Evolutionary conservation across 495 filamentous ascomycete genomes (phyloP), one percentile per base, ranked within the genome.

Genomic region (Copromyces sp.): DNA sequence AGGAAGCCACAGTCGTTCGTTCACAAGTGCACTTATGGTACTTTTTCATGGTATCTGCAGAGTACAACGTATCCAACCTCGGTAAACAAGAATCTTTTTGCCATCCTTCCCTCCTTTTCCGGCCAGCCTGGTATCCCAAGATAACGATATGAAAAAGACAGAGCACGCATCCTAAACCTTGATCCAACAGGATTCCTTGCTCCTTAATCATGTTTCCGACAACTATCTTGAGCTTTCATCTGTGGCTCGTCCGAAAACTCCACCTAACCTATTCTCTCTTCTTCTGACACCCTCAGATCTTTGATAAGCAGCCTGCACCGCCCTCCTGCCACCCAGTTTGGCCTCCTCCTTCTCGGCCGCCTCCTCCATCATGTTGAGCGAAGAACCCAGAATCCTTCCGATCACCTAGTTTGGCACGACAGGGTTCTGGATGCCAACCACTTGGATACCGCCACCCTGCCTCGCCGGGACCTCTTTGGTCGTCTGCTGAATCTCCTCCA

Each of bases 401-500:
- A 77, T 61, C 53, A 17, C 45, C 76, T 78, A 78, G 53, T 71
- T 72, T 37, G 75, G 71, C 68, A 76, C 71, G 20, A 73, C 29
- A 32, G 20, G 70, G 69, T 69, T 76, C 72, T 79, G 77, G 38
- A 37, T 47, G 37, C 82, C 80, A 71, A 74, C 73, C 40, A 78
- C 77, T 9, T 77, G 24, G 32, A 81, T 74, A 2, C 81, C 82
- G 4, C 77, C 80, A 8, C 72, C 70, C 42, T 37, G 53, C 14
- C 29, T 65, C 53, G 53, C 53, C 2, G 53, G 53, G 7, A 65
- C 53, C 6, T 65, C 29, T 24, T 65, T 73, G 1, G 75, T 75
- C 38, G 73, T 72, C 73, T 75, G 71, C 53, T 73, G 53, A 7
- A 80, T 71, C 78, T 86, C 84, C 71, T 86, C 84, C 4, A 84